These are phyloP conservation scores for Clarireedia hainanense DNA, from an alignment of 2,329 filamentous ascomycete genomes.

Conservation along the genomic window DNA sequence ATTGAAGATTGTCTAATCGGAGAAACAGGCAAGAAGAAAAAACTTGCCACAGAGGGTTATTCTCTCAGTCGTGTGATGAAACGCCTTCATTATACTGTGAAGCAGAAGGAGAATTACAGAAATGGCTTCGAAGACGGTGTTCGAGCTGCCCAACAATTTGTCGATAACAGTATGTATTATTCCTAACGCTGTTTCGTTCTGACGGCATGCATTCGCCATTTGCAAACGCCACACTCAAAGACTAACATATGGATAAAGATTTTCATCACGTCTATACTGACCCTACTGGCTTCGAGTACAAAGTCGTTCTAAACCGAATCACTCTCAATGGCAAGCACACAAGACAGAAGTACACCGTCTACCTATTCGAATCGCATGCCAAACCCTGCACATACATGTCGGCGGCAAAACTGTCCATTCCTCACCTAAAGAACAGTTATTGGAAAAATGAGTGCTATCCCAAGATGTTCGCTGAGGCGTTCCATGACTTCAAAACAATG, in stretches of 20 bases:
- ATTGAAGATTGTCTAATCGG: constrained; percentile 33
- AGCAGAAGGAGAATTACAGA: constrained; percentile 32
- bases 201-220: not conserved
- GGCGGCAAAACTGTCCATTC: constrained; percentile 39
- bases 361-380: constrained; percentile 57
- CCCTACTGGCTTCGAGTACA: constrained; percentile 52
- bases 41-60: constrained; percentile 13
- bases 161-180: constrained; percentile 40
- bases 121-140: constrained; percentile 29
- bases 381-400: constrained; percentile 54
- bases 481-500: constrained; percentile 45
- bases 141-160: constrained; percentile 33
- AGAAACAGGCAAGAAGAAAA: constrained; percentile 27
- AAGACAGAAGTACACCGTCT: constrained; percentile 52
- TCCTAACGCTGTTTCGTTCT: not conserved
- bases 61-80: constrained; percentile 17
- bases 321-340: constrained; percentile 35
- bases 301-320: constrained; percentile 52
- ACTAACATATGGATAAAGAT: constrained; percentile 32
- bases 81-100: constrained; percentile 28
- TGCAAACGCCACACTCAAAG: not conserved
- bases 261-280: constrained; percentile 61
- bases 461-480: constrained; percentile 37
- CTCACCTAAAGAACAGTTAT: constrained; percentile 28
- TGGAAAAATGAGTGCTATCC: constrained; percentile 32